Evolutionary conservation across 306 rosid genomes (phyloP), one percentile per base, ranked within the genome.

Genomic region (Vigna trinervia): DNA sequence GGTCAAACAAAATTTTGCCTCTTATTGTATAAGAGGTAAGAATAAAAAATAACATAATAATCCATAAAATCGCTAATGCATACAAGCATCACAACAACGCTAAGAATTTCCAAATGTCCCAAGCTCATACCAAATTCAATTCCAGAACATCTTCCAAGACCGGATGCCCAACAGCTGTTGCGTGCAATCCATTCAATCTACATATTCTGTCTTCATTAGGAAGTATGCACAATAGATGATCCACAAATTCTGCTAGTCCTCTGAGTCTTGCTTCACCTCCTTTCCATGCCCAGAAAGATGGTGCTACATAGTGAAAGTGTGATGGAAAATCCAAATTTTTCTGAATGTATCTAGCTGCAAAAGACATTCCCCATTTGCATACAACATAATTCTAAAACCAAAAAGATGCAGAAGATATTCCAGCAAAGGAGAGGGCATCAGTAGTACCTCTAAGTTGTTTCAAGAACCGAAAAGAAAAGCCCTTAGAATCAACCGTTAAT

Each of bases 251-350:
- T 20, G 84, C 84, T 39, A 95, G 88, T 72, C 98, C 93, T 80
- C 77, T 58, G 38, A 92, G 92, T 81, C 93, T 87, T 73, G 84
- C 89, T 90, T 95, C 97, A 43, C 98, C 98, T 58, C 98, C 96
- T 86, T 90, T 95, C 98, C 97, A 95, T 41, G 98, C 98, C 98
- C 98, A 95, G 30, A 92, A 95, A 10, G 97, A 92, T 1, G 97
- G 97, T 50, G 98, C 96, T 43, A 95, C 93, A 69, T 89, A 92
- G 82, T 95, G 98, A 73, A 95, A 89, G 78, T 88, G 98, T 41
- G 69, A 84, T 20, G 93, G 97, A 50, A 43, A 51, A 79, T 85
- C 82, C 78, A 79, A 28, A 28, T 79, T 87, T 47, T 61, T 78
- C 62, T 36, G 74, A 65, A 65, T 73, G 79, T 83, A 83, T 84